These are phyloP conservation scores for Candida xyloterini DNA, from an alignment of 805 yeast species.

Conservation along the genomic window DNA sequence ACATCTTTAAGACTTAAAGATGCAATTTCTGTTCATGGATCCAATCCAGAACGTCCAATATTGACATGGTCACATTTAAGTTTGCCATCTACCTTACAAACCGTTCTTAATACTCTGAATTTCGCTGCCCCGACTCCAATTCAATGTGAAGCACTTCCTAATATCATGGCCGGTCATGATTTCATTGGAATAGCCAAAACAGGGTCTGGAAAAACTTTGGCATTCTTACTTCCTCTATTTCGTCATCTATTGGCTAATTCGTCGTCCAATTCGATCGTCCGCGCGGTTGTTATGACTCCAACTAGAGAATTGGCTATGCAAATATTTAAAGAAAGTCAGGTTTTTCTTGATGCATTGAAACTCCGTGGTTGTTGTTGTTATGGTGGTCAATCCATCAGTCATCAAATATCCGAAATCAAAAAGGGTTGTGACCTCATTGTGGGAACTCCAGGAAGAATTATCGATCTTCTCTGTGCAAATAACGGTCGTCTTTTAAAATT, in stretches of 20 bases:
- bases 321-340: slow-evolving; percentile 62
- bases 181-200: slow-evolving; percentile 94
- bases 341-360: slow-evolving; percentile 50
- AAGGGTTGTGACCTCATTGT: slow-evolving; percentile 77
- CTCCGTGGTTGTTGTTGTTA: slow-evolving; percentile 74
- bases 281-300: slow-evolving; percentile 80
- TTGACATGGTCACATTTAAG: slow-evolving; percentile 81
- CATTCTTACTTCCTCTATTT: slow-evolving; percentile 79
- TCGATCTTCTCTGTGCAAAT: slow-evolving; percentile 83
- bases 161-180: slow-evolving; percentile 86
- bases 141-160: slow-evolving; percentile 88
- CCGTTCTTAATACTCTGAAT: slow-evolving; percentile 47
- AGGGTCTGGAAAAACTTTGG: slow-evolving; percentile 93
- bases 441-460: slow-evolving; percentile 94
- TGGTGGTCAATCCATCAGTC: slow-evolving; percentile 83
- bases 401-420: slow-evolving; percentile 77
- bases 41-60: slow-evolving; percentile 60
- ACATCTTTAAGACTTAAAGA: slow-evolving; percentile 53
- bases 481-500: slow-evolving; percentile 72
- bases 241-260: slow-evolving; percentile 77
- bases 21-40: slow-evolving; percentile 66
- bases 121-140: slow-evolving; percentile 77
- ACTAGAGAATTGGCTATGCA: slow-evolving; percentile 91
- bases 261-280: slow-evolving; percentile 40
- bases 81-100: slow-evolving; percentile 55